A percentile compares a stretch with the other conserved stretches of the same genome.
Conservation (phyloP, 495 filamentous ascomycete species). For the Aspergillus cavernicola region DNA sequence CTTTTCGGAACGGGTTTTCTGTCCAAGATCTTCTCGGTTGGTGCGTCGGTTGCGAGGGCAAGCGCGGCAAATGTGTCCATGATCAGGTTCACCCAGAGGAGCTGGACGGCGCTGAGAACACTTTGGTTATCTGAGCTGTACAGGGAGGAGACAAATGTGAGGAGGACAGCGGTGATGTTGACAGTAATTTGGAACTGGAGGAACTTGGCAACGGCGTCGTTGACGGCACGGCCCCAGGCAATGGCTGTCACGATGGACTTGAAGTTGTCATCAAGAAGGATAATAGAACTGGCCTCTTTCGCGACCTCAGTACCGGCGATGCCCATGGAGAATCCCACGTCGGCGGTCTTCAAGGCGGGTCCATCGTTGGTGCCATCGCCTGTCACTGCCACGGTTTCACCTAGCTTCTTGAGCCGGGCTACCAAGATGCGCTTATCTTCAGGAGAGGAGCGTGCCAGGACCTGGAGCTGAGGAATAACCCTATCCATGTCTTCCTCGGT, state of each 20-base stretch:
- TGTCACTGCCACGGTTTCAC: constrained; percentile 82
- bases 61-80: constrained; percentile 92
- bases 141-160: constrained; percentile 84
- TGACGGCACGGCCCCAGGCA: constrained; percentile 87
- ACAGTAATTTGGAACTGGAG: constrained; percentile 90
- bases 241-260: constrained; percentile 82
- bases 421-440: constrained; percentile 85
- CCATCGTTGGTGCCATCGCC: constrained; percentile 91
- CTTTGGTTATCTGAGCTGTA: constrained; percentile 60
- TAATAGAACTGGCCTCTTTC: constrained; percentile 89
- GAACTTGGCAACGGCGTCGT: constrained; percentile 87
- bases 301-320: constrained; percentile 90
- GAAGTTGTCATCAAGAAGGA: constrained; percentile 91
- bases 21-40: constrained; percentile 71
- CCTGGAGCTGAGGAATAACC: constrained; percentile 70
- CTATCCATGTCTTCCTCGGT: constrained; percentile 66
- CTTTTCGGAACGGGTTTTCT: constrained; percentile 80
- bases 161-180: constrained; percentile 79
- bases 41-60: constrained; percentile 81
- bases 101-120: constrained; percentile 80
- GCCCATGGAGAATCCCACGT: constrained; percentile 92
- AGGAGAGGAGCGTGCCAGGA: constrained; percentile 80
- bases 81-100: constrained; percentile 90
- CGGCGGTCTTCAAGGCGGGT: constrained; percentile 77
- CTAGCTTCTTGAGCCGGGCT: constrained; percentile 65